These are phyloP conservation scores for Ophiostoma australiae DNA, from an alignment of 2,329 filamentous ascomycete genomes.

Conservation along the genomic window DNA sequence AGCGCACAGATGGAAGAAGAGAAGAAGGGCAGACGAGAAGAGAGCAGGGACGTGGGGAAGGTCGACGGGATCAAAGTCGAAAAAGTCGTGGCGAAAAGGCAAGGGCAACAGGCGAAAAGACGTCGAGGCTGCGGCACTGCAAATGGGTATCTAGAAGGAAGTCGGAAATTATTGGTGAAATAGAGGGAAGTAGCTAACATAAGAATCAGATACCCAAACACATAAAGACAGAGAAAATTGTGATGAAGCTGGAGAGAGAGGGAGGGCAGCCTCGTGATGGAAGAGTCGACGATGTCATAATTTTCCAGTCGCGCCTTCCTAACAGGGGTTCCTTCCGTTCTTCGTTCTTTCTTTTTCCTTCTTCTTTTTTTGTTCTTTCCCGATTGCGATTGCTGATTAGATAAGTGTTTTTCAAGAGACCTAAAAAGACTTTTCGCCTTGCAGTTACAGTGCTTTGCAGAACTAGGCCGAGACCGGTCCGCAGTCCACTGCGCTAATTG, in stretches of 20 bases:
- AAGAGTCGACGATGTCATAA: constrained; percentile 4
- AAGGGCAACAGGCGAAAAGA: too few relatives aligned
- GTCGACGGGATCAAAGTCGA: constrained; percentile 8
- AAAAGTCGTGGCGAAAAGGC: background rate
- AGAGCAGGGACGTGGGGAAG: constrained; percentile 5
- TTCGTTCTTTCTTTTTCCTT: background rate
- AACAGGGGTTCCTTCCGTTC: background rate
- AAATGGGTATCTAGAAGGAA: background rate
- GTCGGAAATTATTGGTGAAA: background rate
- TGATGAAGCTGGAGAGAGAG: background rate
- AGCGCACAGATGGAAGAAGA: background rate
- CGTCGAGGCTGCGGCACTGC: background rate
- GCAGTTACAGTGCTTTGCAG: background rate
- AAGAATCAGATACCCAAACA: background rate
- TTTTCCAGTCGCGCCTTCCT: background rate
- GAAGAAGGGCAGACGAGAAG: background rate
- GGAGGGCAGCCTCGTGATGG: background rate
- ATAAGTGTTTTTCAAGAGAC: background rate
- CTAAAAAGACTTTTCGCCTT: background rate
- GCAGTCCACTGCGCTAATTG: constrained; percentile 3
- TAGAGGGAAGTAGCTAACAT: background rate
- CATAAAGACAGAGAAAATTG: background rate
- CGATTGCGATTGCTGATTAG: constrained; percentile 5
- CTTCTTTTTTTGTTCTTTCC: background rate
- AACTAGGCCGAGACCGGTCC: constrained; percentile 14